Conservation (phyloP, 495 filamentous ascomycete genomes). For the Thermothielavioides terrestris region DNA sequence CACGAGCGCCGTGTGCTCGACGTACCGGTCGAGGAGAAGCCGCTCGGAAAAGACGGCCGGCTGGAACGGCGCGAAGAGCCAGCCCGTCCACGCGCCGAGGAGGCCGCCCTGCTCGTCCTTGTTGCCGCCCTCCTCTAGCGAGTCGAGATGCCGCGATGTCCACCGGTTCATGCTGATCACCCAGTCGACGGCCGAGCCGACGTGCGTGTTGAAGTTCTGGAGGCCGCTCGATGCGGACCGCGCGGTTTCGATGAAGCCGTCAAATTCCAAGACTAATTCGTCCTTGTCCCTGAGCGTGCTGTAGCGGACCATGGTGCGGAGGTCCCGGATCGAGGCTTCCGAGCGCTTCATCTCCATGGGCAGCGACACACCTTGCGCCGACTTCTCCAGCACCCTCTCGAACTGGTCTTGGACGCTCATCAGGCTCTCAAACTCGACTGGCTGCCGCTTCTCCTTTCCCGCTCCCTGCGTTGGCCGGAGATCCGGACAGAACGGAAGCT, state of each 20-base stretch:
- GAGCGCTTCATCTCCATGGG: slow-evolving; percentile 63
- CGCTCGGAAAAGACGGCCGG: slow-evolving; percentile 44
- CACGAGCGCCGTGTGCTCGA: slow-evolving; percentile 53
- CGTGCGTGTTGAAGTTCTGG: slow-evolving; percentile 58
- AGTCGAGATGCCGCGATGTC: slow-evolving; percentile 58
- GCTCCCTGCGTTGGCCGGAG: slow-evolving; percentile 4
- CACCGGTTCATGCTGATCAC: slow-evolving; percentile 52
- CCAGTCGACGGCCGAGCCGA: slow-evolving; percentile 59
- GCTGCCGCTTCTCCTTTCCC: slow-evolving; percentile 6
- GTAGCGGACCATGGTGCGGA: slow-evolving; percentile 53
- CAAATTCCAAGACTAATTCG: slow-evolving; percentile 58
- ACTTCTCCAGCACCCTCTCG: slow-evolving; percentile 55
- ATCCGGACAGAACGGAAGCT: slow-evolving; percentile 52
- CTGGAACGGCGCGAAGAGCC: slow-evolving; percentile 49
- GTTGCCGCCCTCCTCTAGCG: slow-evolving; percentile 39
- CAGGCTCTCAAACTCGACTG: slow-evolving; percentile 56
- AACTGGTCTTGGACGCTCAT: slow-evolving; percentile 58
- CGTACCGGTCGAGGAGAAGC: slow-evolving; percentile 50
- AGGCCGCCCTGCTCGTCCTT: slow-evolving; percentile 32
- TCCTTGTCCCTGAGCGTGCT: slow-evolving; percentile 40
- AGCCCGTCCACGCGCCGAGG: slow-evolving; percentile 28
- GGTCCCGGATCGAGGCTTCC: slow-evolving; percentile 62
- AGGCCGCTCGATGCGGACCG: slow-evolving; percentile 48
- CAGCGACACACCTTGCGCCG: slow-evolving; percentile 47
- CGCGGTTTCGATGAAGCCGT: slow-evolving; percentile 55